Base-by-base conservation (phyloP, 805 yeast species). In the Tetrapisispora phaffii region DNA sequence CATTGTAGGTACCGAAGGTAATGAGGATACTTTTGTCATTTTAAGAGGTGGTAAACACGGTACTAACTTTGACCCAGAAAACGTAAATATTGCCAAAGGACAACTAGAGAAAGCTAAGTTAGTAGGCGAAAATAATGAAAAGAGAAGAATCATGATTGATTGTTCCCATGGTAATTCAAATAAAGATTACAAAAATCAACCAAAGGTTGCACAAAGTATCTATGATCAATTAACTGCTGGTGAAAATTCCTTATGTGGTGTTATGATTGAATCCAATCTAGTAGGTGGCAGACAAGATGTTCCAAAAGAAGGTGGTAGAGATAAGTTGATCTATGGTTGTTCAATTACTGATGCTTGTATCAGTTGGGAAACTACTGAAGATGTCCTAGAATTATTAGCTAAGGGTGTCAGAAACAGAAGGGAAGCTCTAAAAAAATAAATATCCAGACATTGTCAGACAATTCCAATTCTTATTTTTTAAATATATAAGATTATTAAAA, bases 261-360 rank as follows among this genome's bases (percentile, higher is more conserved):
- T 93, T 46, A 90, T 90, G 98, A 86, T 90, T 59, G 98, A 90
- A 73, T 82, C 93, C 29, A 78, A 90, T 67, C 80, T 90, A 64
- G 78, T 80, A 60, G 97, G 84, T 67, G 98, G 98, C 56, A 82
- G 81, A 67, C 98, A 90, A 69, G 72, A 75, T 54, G 83, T 85
- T 55, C 88, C 94, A 42, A 69, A 77, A 13, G 72, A 70, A 49
- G 79, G 78, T 41, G 80, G 79, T 41, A 57, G 64, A 44, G 70
- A 70, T 9, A 78, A 77, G 45, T 72, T 88, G 63, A 79, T 84
- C 63, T 86, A 89, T 73, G 98, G 98, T 67, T 95, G 89, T 51
- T 84, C 95, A 49, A 88, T 93, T 66, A 93, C 98, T 50, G 98
- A 93, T 67, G 96, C 93, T 24, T 93, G 98, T 74, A 95, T 93